Base-by-base conservation (phyloP, 1,284 basidiomycete species). In the Exobasidium cylindrosporum region DNA sequence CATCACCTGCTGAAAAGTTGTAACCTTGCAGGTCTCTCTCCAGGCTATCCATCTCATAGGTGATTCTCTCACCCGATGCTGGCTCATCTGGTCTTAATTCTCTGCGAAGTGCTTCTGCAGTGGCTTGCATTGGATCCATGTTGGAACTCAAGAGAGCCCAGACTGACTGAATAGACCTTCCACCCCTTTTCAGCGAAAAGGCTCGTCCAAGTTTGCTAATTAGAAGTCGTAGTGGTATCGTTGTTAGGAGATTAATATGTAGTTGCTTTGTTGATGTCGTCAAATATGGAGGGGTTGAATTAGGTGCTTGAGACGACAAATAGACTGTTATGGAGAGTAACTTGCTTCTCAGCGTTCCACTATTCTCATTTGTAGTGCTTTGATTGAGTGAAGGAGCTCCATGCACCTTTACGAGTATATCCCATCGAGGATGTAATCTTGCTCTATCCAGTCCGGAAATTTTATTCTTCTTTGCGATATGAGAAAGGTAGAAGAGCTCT, bases 401-500 rank as follows among this genome's bases (percentile, higher is more conserved):
- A 13, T 49, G 40, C 46, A 24, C 30, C n/a, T 58, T 13, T 28
- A 10, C 29, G 23, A 58, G 30, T n/a, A 11, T 2, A 3, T 11
- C 17, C 28, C n/a, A 46, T 17, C 57, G 57, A 24, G 46, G 45
- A 30, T 53, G 49, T 11, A n/a, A 17, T 17, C 5, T 17, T 11
- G 21, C 31, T 11, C 56, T 14, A n/a, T 58, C 35, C 5, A 45
- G 17, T 17, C 52, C 46, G 35, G 35, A 10, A 40, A 40, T 7
- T 7, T 17, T 40, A 40, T 17, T 7, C 7, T 7, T 17, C n/a
- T 30, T 31, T 28, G 11, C 14, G 44, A 58, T 26, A 14, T n/a
- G 17, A 30, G 46, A 49, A 4, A 94, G 82, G 80, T 93, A 95
- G 76, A 89, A 90, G 45, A 91, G 80, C 81, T 97, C 93, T 54